Base-by-base conservation (phyloP, 148 eudicot genomes). In the Vaccinium darrowii region DNA sequence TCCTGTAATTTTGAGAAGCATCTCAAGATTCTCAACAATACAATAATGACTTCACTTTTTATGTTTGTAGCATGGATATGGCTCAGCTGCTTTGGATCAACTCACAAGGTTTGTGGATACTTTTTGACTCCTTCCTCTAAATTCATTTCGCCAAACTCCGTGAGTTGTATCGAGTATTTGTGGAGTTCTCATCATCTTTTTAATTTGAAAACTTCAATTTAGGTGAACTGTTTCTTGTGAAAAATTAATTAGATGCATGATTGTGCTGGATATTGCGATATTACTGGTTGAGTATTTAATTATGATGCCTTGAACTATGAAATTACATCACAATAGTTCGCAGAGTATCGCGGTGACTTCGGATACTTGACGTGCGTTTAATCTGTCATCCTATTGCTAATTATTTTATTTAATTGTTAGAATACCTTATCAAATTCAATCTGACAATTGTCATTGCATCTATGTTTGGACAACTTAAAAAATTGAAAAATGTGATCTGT, bases 1-100 rank as follows among this genome's bases (percentile, higher is more conserved):
- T 73, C 52, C 11, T n/a, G 10, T n/a, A 11, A 25, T 18, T 14
- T 13, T 19, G 19, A 8, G 3, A 49, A 53, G 27, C 33, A 30
- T 8, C n/a, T 67, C 33, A 27, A 3, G 36, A 4, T 11, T 21
- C 10, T 67, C 23, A 33, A 67, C 27, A 10, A 10, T 53, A 53
- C 56, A 23, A 67, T 67, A 12, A 25, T 43, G 47, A 43, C 8
- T 86, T 56, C 62, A 69, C 36, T 83, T 39, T 39, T 50, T 27
- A 53, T 47, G 65, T 27, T 82, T 53, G 79, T 91, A 96, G 98
- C 92, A 88, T 89, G 98, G 98, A 81, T 96, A 96, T 91, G 98
- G 98, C 56, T 92, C 98, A 14, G 88, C 88, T 79, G 98, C 98
- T 15, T 92, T 96, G 63, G 94, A 94, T 85, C 92, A 90, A 49